Evolutionary conservation across 2,329 filamentous ascomycete genomes (phyloP).

Genomic region (Trichoderma atrobrunneum): DNA sequence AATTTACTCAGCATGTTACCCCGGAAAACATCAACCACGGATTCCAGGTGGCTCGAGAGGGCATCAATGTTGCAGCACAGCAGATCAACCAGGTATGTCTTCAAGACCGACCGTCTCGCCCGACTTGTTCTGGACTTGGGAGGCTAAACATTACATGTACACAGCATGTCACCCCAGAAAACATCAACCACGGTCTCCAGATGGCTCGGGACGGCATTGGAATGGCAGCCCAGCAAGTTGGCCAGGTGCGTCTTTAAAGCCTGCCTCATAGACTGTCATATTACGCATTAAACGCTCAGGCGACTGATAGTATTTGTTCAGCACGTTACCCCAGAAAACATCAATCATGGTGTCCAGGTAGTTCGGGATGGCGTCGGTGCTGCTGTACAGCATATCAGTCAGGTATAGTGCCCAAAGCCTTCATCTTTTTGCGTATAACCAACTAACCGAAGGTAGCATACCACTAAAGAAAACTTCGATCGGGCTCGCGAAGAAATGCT

Average conservation of each 20-base stretch:
- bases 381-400: neutral
- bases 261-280: neutral
- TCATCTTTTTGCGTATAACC: neutral
- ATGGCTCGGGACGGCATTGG: neutral
- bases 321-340: conserved; percentile 6
- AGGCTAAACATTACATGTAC: neutral
- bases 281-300: accelerated
- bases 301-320: neutral
- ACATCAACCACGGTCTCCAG: neutral
- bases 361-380: neutral
- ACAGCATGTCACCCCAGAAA: neutral
- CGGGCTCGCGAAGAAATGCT: neutral
- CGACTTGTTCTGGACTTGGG: neutral
- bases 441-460: neutral
- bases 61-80: neutral
- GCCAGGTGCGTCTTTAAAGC: neutral
- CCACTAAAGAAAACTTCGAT: neutral
- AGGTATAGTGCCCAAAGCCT: neutral
- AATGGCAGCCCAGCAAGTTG: neutral
- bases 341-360: neutral
- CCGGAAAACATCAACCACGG: neutral
- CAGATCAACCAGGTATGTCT: neutral
- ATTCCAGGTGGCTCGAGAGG: neutral
- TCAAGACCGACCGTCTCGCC: neutral
- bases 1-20: neutral